phyloP scores from a whole-genome alignment of 2,329 filamentous ascomycete species.

The Aspergillus quadricinctus region DNA sequence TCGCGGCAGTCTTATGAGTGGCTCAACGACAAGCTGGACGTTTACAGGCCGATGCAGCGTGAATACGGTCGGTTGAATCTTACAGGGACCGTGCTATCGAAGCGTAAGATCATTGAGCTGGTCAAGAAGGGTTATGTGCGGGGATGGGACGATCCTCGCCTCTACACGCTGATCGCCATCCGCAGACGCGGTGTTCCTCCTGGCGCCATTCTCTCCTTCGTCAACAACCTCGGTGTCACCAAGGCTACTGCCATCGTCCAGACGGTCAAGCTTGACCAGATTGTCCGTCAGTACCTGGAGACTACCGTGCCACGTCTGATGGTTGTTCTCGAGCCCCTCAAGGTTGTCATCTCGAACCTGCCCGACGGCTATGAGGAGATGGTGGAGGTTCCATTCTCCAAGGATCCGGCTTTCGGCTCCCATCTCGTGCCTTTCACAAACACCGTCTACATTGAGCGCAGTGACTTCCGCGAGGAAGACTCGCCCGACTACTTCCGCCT shows the following conservation, averaged over 20 bases:
- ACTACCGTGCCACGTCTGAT: conserved; percentile 82
- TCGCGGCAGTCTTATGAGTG: conserved; percentile 86
- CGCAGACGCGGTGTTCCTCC: conserved; percentile 82
- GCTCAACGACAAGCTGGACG: conserved; percentile 73
- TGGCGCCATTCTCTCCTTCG: conserved; percentile 81
- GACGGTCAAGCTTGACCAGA: conserved; percentile 77
- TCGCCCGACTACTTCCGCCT: conserved; percentile 73
- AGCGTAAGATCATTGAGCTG: conserved; percentile 75
- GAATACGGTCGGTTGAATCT: conserved; percentile 79
- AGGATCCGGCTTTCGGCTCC: conserved; percentile 57
- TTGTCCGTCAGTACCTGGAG: conserved; percentile 81
- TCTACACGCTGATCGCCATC: conserved; percentile 82
- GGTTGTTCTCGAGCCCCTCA: conserved; percentile 81
- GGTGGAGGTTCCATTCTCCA: conserved; percentile 71
- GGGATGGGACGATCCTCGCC: conserved; percentile 84
- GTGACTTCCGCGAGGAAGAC: conserved; percentile 71
- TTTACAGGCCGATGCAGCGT: conserved; percentile 91
- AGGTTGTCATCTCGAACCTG: conserved; percentile 74
- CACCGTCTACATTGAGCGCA: conserved; percentile 78
- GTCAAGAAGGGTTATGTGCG: conserved; percentile 74
- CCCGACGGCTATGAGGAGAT: conserved; percentile 63
- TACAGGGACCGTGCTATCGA: conserved; percentile 79
- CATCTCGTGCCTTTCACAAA: conserved; percentile 64
- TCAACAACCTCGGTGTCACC: conserved; percentile 87
- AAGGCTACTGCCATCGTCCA: conserved; percentile 76